Evolutionary conservation across 2,329 filamentous ascomycete species (phyloP), one percentile per base, ranked within the genome.

Genomic region (Cadophora sp.): DNA sequence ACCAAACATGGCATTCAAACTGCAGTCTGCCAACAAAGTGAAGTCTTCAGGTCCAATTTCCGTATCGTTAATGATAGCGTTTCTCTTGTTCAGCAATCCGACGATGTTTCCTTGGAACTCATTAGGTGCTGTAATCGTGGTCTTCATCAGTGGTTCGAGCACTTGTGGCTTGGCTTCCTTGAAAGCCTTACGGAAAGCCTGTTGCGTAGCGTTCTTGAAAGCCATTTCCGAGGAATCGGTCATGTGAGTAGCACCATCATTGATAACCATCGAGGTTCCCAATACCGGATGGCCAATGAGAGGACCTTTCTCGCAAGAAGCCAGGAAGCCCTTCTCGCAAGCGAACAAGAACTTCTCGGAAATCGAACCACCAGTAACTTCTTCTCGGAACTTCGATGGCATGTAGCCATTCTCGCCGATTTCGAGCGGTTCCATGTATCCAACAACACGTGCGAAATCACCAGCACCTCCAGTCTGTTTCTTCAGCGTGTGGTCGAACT

Each of bases 41-140:
- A 99, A 98, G 77, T 99, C 96, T 77, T 99, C 96, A 19, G 90
- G 85, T 40, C 94, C 94, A 74, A 96, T 94, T 78, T 99, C 96
- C 6, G 94, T 97, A 77, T 99, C 96, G 79, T 94, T 92, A 76
- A 99, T 98, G 62, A 93, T 92, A 43, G 95, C 94, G 77, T 94
- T 96, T 72, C 96, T 90, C 89, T 99, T 99, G 85, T 98, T 99
- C 83, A 99, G 86, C 61, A 99, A 83, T 76, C 94, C 94, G 66
- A 98, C 92, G 73, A 99, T 92, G 79, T 93, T 94, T 78, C 96
- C 96, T 82, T 99, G 96, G 85, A 98, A 99, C 84, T 99, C 96
- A 77, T 92, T 93, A 58, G 96, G 96, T 0, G 96, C 94, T 37
- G 94, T 97, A 76, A 99, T 94, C 69, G 94, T 94, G 0, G 94